Percentiles rank a stretch among this genome's conserved stretches.
phyloP scores from a whole-genome alignment of 257 asterid genomes.

The Jaltomata sinuosa region DNA sequence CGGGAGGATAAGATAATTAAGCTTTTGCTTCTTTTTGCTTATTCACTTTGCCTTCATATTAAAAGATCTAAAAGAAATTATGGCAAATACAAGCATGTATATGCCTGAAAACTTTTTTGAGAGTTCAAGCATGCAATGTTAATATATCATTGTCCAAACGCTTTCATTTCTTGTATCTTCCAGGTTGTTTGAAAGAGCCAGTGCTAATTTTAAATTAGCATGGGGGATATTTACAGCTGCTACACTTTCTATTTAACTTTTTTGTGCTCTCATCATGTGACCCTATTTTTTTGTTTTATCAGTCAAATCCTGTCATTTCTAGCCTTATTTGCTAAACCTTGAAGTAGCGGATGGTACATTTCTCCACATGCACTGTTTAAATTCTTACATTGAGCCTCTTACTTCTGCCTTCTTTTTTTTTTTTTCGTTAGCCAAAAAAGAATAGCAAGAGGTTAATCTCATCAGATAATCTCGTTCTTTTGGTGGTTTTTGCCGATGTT shows the following conservation, averaged over 20 bases:
- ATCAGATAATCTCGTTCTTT: background rate
- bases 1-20: background rate
- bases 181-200: too few relatives aligned
- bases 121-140: background rate
- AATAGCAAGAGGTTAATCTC: background rate
- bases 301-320: too few relatives aligned
- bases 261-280: too few relatives aligned
- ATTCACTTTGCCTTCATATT: background rate
- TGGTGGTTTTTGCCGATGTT: background rate
- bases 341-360: too few relatives aligned
- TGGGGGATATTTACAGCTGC: too few relatives aligned
- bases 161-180: background rate
- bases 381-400: too few relatives aligned
- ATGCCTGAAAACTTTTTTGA: background rate
- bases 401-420: background rate
- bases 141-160: background rate
- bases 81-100: background rate
- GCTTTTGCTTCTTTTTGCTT: background rate
- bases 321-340: too few relatives aligned
- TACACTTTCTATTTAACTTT: too few relatives aligned
- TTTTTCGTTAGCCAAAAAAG: background rate
- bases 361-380: too few relatives aligned
- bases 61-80: background rate
- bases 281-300: too few relatives aligned
- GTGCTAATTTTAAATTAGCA: too few relatives aligned